These are phyloP conservation scores for Aegilops speltoides DNA, from an alignment of 176 grass and related monocot genomes.

Conservation along the genomic window DNA sequence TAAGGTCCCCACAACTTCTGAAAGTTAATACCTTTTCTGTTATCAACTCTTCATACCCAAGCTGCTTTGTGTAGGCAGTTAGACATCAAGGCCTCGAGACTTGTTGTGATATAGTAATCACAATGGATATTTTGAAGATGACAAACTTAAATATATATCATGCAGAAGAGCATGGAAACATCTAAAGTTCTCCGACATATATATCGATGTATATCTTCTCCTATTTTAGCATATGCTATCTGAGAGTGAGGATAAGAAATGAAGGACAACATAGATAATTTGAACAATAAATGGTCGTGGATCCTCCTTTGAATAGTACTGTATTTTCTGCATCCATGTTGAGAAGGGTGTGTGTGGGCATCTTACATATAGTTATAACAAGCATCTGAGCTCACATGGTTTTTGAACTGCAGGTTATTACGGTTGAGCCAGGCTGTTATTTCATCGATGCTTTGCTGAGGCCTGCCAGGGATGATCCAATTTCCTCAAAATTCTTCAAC, in stretches of 20 bases:
- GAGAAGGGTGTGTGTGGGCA: background rate
- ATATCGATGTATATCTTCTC: background rate
- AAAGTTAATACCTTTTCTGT: background rate
- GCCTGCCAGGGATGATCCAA: slow-evolving; percentile 53
- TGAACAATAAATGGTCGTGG: slow-evolving; percentile 2
- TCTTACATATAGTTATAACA: background rate
- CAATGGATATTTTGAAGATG: background rate
- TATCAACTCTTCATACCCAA: slow-evolving; percentile 25
- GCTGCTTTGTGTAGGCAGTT: slow-evolving; percentile 10
- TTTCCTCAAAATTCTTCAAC: slow-evolving; percentile 75
- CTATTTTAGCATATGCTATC: background rate
- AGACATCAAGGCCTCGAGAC: background rate
- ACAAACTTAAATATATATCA: slow-evolving; percentile 1
- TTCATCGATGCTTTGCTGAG: slow-evolving; percentile 78
- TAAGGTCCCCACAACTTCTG: background rate
- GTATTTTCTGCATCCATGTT: slow-evolving; percentile 16
- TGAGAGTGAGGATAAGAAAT: background rate
- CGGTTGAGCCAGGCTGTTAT: slow-evolving; percentile 94
- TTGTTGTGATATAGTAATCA: background rate
- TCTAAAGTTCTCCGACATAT: slow-evolving; percentile 5
- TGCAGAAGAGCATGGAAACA: background rate
- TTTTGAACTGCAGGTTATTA: slow-evolving; percentile 79
- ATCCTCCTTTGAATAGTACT: background rate
- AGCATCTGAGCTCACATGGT: slow-evolving; percentile 31
- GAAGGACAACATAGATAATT: background rate